Percentiles rank a stretch among this genome's conserved stretches.
These are phyloP conservation scores for Cercospora brassicicola DNA, from an alignment of 2,329 filamentous ascomycete species.

Conservation along the genomic window DNA sequence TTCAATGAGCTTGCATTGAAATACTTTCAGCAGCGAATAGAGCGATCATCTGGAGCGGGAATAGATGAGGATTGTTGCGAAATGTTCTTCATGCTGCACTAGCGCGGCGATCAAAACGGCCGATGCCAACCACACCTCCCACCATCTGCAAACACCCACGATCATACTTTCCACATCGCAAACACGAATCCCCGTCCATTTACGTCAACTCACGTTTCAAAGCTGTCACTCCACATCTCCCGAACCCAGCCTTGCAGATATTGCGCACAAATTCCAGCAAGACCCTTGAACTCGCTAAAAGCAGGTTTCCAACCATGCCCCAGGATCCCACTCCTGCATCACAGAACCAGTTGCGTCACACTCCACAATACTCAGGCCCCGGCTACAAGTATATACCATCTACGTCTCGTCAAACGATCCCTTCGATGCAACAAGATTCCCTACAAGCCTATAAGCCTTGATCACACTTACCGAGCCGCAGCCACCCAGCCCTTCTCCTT, in stretches of 20 bases:
- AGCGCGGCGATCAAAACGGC: neutral
- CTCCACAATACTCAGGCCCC: neutral
- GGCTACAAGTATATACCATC: constrained; percentile 15
- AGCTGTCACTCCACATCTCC: constrained; percentile 3
- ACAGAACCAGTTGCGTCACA: constrained; percentile 11
- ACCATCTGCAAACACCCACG: neutral
- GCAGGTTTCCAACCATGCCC: constrained; percentile 15
- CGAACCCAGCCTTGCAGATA: neutral
- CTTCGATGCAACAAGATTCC: constrained; percentile 5
- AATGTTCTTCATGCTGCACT: neutral
- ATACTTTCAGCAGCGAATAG: neutral
- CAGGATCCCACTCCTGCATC: constrained; percentile 6
- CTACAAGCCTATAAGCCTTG: constrained; percentile 10
- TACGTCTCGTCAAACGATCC: neutral
- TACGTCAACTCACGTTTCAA: constrained; percentile 15
- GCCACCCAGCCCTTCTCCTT: neutral
- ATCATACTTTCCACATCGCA: constrained; percentile 1
- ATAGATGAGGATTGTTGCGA: neutral
- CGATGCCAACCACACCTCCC: neutral
- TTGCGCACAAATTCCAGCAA: neutral
- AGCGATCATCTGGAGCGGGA: neutral
- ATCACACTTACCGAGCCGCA: constrained; percentile 1
- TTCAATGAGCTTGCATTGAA: constrained; percentile 3
- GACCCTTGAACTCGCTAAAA: constrained; percentile 6
- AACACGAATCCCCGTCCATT: neutral